Percentiles rank a stretch among this genome's conserved stretches.
Conservation (phyloP, 371 early-diverging fungal genomes). For the Basidiobolus meristosporus region DNA sequence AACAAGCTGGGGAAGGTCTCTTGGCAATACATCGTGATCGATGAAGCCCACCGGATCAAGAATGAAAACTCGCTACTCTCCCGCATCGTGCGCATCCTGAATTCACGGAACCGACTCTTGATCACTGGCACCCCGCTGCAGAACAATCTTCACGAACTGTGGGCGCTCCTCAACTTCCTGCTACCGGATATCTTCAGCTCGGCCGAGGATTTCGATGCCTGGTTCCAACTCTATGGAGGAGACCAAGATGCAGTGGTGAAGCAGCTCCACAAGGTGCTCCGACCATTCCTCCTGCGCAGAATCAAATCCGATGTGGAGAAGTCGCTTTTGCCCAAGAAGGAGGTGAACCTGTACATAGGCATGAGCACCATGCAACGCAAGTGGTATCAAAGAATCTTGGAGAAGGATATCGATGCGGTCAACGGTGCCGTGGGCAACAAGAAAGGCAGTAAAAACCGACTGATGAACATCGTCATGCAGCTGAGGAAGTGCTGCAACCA, state of each 20-base stretch:
- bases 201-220: slow-evolving; percentile 81
- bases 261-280: slow-evolving; percentile 83
- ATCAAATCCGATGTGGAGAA: slow-evolving; percentile 98
- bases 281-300: slow-evolving; percentile 92
- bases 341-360: slow-evolving; percentile 88
- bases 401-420: slow-evolving; percentile 93
- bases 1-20: slow-evolving; percentile 64
- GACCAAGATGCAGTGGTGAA: slow-evolving; percentile 72
- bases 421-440: slow-evolving; percentile 37
- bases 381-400: slow-evolving; percentile 94
- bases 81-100: slow-evolving; percentile 72
- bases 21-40: slow-evolving; percentile 93
- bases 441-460: slow-evolving; percentile 48
- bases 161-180: slow-evolving; percentile 97
- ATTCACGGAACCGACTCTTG: slow-evolving; percentile 80
- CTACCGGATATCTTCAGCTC: slow-evolving; percentile 89
- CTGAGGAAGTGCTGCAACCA: slow-evolving; percentile 99
- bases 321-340: slow-evolving; percentile 90
- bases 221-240: slow-evolving; percentile 58
- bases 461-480: slow-evolving; percentile 98
- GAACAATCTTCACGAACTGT: slow-evolving; percentile 97
- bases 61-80: slow-evolving; percentile 93
- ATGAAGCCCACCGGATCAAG: slow-evolving; percentile 99
- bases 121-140: slow-evolving; percentile 98
- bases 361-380: slow-evolving; percentile 90